Base-by-base conservation (phyloP, 2,329 filamentous ascomycete genomes). In the Paraconiothyrium sp. region DNA sequence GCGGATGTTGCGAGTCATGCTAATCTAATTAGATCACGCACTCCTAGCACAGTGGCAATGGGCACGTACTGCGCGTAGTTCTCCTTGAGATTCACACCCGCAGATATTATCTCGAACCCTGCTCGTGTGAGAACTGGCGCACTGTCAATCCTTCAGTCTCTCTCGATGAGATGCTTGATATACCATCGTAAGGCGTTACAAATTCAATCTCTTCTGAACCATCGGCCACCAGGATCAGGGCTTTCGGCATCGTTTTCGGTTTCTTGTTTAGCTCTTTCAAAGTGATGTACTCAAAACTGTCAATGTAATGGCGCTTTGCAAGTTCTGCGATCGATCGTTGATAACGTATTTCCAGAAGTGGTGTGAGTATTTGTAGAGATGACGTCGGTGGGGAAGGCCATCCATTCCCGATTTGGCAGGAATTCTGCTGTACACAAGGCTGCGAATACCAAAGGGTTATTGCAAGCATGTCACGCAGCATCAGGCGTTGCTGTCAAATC, bases 151-250 rank as follows among this genome's bases (percentile, higher is more conserved):
- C 22, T 37, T 22, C 52, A 8, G 20, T 4, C 35, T 44, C 39
- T 16, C 22, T 14, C 13, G 51, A 47, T 9, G 41, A 61, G 52
- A 20, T 8, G 39, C n/a, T n/a, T 2, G 16, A 61, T 68, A 27
- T 67, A 79, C 75, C 77, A 70, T 80, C 78, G 49, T 80, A 79
- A 1, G 77, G 72, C 4, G 76, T 79, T 8, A 80, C 76, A 52
- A 79, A 79, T 57, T 80, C 78, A 58, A 80, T 80, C 64, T 80
- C 78, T 64, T 80, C 78, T 0, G 72, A 73, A 43, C 78, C 78
- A 66, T 80, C 76, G 3, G 78, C 77, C 14, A 80, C 66, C 9
- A 80, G 67, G 3, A 80, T 72, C 14, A 80, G 64, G 20, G 77
- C 77, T 66, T 72, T 75, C 4, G 73, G 75, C 75, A 75, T 77